Conservation (phyloP, 2,329 filamentous ascomycete species). For the Xylaria polymorpha region DNA sequence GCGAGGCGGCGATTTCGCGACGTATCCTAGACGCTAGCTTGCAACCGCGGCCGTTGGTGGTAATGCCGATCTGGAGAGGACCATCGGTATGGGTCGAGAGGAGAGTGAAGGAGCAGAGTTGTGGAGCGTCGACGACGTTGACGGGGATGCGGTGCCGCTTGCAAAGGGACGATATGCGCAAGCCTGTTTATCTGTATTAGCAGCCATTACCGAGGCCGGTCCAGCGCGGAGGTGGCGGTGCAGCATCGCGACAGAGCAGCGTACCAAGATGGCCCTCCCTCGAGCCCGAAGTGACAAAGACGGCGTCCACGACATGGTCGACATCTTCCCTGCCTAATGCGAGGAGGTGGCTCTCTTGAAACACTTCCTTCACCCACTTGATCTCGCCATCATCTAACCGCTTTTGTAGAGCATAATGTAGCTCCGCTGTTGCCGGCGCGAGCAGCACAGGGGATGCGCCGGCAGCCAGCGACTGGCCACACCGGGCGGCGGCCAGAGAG, state of each 20-base stretch:
- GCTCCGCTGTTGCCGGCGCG: slow-evolving; percentile 71
- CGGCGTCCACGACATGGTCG: slow-evolving; percentile 82
- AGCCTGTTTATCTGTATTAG: slow-evolving; percentile 55
- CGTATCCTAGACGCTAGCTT: slow-evolving; percentile 91
- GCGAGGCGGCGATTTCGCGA: slow-evolving; percentile 83
- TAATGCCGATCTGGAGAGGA: slow-evolving; percentile 93
- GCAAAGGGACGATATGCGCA: slow-evolving; percentile 79
- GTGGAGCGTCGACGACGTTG: slow-evolving; percentile 89
- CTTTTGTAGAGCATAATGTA: slow-evolving; percentile 69
- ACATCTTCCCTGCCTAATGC: slow-evolving; percentile 84
- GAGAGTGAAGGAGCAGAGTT: slow-evolving; percentile 88
- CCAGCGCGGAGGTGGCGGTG: not conserved
- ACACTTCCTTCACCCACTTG: slow-evolving; percentile 72
- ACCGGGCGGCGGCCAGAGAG: slow-evolving; percentile 86
- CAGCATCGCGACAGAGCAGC: slow-evolving; percentile 23
- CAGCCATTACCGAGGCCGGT: not conserved
- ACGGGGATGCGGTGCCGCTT: slow-evolving; percentile 85
- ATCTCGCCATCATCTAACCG: slow-evolving; percentile 74
- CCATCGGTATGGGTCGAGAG: slow-evolving; percentile 91
- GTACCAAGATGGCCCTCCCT: slow-evolving; percentile 55
- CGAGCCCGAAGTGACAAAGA: slow-evolving; percentile 81
- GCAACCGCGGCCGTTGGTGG: slow-evolving; percentile 93
- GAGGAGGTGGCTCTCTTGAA: slow-evolving; percentile 77
- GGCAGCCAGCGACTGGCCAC: slow-evolving; percentile 80
- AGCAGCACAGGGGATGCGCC: slow-evolving; percentile 86